Conservation (phyloP, 1,284 basidiomycete species). For the Melampsora larici-populina region DNA sequence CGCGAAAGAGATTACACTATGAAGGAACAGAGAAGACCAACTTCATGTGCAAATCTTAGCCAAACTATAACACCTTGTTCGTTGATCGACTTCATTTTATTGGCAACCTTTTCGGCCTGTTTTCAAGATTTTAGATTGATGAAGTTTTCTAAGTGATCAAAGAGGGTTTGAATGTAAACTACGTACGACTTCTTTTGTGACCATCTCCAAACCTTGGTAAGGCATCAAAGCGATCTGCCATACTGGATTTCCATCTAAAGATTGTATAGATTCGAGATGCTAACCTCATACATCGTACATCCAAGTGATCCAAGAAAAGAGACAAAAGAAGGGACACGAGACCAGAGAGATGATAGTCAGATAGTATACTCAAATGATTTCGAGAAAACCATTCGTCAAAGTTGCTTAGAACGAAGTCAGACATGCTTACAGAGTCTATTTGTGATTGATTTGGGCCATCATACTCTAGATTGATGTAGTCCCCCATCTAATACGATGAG, state of each 20-base stretch:
- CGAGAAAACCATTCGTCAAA: too few relatives aligned
- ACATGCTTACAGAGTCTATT: constrained; percentile 24
- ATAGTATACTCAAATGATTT: too few relatives aligned
- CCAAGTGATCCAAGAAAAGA: too few relatives aligned
- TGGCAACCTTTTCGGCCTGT: constrained; percentile 31
- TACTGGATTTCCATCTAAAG: constrained; percentile 33
- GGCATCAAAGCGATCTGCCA: constrained; percentile 11
- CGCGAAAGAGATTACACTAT: not conserved
- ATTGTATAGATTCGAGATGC: not conserved
- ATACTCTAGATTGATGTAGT: constrained; percentile 27
- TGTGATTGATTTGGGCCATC: not conserved
- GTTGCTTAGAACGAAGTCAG: not conserved
- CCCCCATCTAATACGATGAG: constrained; percentile 17
- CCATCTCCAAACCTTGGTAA: constrained; percentile 24
- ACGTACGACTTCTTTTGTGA: constrained; percentile 28
- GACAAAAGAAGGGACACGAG: too few relatives aligned
- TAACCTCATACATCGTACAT: not conserved
- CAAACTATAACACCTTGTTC: constrained; percentile 30
- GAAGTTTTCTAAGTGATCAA: not conserved
- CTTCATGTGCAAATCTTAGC: constrained; percentile 43
- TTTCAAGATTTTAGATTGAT: not conserved
- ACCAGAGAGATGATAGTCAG: too few relatives aligned
- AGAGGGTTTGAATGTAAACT: not conserved
- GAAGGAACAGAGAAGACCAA: not conserved
- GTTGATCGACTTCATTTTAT: constrained; percentile 38